A percentile compares a stretch with the other conserved stretches of the same genome.
Evolutionary conservation across 2,329 filamentous ascomycete genomes (phyloP).

Genomic region (Colletotrichum zoysiae): DNA sequence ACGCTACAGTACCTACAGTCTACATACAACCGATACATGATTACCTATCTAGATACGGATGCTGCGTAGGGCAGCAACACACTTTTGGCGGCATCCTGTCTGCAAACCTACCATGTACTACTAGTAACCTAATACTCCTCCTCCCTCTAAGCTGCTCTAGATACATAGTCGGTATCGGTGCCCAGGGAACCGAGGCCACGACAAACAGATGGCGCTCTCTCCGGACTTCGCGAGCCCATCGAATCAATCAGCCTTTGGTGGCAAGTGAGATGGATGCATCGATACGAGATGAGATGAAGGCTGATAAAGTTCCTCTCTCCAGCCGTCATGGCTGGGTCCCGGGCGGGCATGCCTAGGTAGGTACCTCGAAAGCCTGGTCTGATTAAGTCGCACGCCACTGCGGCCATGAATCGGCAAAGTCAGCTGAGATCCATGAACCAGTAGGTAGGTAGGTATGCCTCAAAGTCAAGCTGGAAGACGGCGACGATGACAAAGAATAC

Average conservation of each 20-base stretch:
- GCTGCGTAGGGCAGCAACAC: not conserved
- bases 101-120: not conserved
- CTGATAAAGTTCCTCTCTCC: not conserved
- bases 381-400: not conserved
- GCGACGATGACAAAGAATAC: not conserved
- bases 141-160: not conserved
- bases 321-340: not conserved
- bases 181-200: not conserved
- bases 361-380: not conserved
- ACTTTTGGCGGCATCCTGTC: conserved; percentile 4
- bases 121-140: not conserved
- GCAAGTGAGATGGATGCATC: not conserved
- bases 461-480: conserved; percentile 10
- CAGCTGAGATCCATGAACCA: conserved; percentile 16
- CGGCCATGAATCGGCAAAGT: conserved; percentile 6
- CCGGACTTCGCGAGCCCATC: not conserved
- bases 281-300: not conserved
- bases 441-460: not conserved
- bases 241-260: not conserved
- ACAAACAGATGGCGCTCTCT: not conserved
- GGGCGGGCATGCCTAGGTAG: not conserved
- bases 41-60: no score
- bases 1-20: conserved; percentile 4
- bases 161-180: not conserved
- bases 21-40: no score